These are phyloP conservation scores for Salix viminalis DNA, from an alignment of 345 rosid species.

Conservation along the genomic window DNA sequence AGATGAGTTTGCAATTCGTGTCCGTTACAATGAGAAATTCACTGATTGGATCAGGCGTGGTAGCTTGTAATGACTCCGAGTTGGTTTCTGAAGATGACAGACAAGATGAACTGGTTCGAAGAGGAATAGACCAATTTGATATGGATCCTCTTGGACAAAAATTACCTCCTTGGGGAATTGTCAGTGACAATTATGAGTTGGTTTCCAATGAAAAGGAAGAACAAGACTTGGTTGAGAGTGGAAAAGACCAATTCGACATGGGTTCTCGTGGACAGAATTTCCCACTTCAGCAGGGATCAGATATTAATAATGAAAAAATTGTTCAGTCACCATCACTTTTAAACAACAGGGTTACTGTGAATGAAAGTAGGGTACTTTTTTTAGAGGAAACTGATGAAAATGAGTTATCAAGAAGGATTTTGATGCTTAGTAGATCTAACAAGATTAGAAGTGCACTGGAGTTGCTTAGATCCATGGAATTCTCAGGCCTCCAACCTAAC, in stretches of 20 bases:
- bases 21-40: constrained; percentile 4
- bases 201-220: constrained; percentile 19
- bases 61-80: constrained; percentile 16
- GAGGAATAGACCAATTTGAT: constrained; percentile 15
- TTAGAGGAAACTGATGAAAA: constrained; percentile 66
- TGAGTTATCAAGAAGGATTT: constrained; percentile 55
- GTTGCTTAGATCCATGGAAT: constrained; percentile 55
- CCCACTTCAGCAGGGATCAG: constrained; percentile 12
- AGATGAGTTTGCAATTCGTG: not conserved
- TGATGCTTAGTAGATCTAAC: constrained; percentile 68
- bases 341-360: not conserved
- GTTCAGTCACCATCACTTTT: constrained; percentile 5
- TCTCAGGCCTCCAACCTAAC: constrained; percentile 41
- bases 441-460: constrained; percentile 66
- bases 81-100: constrained; percentile 19
- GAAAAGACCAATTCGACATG: constrained; percentile 11
- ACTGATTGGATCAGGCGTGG: not conserved
- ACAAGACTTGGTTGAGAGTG: not conserved
- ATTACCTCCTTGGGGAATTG: constrained; percentile 19
- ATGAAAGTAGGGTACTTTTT: constrained; percentile 36
- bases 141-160: constrained; percentile 12
- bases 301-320: constrained; percentile 15
- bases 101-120: constrained; percentile 3
- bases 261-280: constrained; percentile 13
- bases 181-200: not conserved